Percentiles rank a stretch among this genome's conserved stretches.
Evolutionary conservation across 2,329 filamentous ascomycete genomes (phyloP).

Genomic region (Lojkania enalia): DNA sequence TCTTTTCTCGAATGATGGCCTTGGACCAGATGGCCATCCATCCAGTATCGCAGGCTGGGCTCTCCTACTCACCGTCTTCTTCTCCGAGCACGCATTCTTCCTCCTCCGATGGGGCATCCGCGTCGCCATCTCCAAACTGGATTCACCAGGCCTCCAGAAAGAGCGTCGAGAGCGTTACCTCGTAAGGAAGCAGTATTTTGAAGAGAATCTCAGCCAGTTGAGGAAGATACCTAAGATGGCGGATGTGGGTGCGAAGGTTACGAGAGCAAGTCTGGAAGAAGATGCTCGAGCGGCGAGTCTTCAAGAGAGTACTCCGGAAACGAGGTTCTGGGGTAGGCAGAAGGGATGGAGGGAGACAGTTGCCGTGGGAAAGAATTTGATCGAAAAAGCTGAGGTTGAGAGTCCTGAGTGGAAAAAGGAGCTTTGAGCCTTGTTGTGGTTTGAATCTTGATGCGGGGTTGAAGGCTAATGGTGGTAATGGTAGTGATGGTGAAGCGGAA

Average conservation of each 20-base stretch:
- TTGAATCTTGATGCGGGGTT: too few species aligned
- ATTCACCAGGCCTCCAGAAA: constrained; percentile 83
- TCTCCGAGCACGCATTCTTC: constrained; percentile 91
- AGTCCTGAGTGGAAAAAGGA: constrained; percentile 21
- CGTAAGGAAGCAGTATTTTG: constrained; percentile 77
- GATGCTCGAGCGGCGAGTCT: constrained; percentile 50
- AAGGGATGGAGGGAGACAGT: constrained; percentile 55
- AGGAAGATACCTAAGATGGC: constrained; percentile 46
- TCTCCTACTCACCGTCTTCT: constrained; percentile 77
- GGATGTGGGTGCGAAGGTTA: constrained; percentile 61
- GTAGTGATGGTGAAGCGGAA: too few species aligned
- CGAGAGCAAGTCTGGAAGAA: constrained; percentile 65
- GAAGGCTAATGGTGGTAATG: too few species aligned
- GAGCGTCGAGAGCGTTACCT: constrained; percentile 80
- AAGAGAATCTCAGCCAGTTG: constrained; percentile 68
- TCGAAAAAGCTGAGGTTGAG: constrained; percentile 13
- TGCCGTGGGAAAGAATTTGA: constrained; percentile 50
- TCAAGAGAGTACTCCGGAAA: constrained; percentile 47
- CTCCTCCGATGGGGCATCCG: constrained; percentile 72
- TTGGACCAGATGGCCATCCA: constrained; percentile 67
- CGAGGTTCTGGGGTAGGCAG: constrained; percentile 58
- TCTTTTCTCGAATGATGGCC: constrained; percentile 74
- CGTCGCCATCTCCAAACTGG: constrained; percentile 74
- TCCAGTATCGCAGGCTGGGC: constrained; percentile 77
- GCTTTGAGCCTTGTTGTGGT: too few species aligned